Evolutionary conservation across 164 flowering plant genomes (phyloP), one percentile per base, ranked within the genome.

Genomic region (Protea cynaroides): DNA sequence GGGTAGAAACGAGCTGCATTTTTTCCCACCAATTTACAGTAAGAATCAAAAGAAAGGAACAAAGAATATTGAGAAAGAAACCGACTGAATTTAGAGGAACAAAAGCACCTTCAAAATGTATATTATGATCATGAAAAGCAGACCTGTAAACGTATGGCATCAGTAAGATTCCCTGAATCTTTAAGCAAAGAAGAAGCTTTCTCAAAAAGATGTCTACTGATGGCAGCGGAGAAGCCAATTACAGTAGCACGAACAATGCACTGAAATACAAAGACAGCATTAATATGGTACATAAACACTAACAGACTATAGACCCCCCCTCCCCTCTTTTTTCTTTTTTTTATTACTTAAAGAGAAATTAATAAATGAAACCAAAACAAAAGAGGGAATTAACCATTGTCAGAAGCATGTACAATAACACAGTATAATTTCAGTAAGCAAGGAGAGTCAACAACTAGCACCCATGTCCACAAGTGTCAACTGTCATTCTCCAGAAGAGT

Each of bases 1-100:
- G 78, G 50, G 90, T 75, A 64, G 98, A 88, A 67, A 93, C 97
- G 57, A 93, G 80, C 90, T 90, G 96, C 82, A 75, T 25, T 22
- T 25, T 22, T 47, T 70, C 25, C 44, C 59, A 76, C 36, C 56
- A 69, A 63, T 37, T 9, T 52, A 59, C 47, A 72, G 46, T 69
- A 34, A 69, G 71, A 64, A 68, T 43, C 49, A 61, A 52, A 13
- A 59, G 57, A 38, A 25, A 21, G 23, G 4, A 52, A 46, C 66
- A 34, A 46, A 54, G 34, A 63, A 58, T 3, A 37, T 37, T n/a
- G 46, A 15, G 13, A 25, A 8, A 25, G 34, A 1, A 19, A 4
- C 10, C 9, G 47, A 52, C 11, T 8, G 55, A 25, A 65, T 18
- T 37, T 40, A 12, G 34, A 49, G 29, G 60, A 59, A 15, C 6